Conservation (phyloP, 352 stramenopile species). For the Pythium rishiriense region DNA sequence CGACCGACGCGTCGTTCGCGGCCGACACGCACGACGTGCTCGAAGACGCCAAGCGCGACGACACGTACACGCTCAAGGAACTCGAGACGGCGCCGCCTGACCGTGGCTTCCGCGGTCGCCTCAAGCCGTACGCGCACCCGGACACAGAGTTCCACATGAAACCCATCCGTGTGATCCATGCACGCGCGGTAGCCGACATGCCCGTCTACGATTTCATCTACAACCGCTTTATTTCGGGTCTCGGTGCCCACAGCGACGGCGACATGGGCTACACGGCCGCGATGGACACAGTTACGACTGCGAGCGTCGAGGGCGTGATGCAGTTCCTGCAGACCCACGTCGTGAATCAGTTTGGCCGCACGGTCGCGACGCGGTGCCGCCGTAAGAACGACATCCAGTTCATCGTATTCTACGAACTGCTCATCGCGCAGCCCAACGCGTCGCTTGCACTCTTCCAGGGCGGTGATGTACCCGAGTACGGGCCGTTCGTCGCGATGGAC, state of each 20-base stretch:
- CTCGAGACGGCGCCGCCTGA: constrained; percentile 11
- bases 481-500: constrained; percentile 68
- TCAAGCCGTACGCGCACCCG: constrained; percentile 12
- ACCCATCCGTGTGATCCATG: constrained; percentile 28
- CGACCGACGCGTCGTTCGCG: constrained; percentile 19
- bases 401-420: constrained; percentile 78
- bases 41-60: constrained; percentile 7
- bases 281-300: constrained; percentile 39
- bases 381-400: constrained; percentile 63
- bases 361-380: constrained; percentile 23
- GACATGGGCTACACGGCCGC: constrained; percentile 17
- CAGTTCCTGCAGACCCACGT: constrained; percentile 34
- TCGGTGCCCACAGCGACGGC: constrained; percentile 14
- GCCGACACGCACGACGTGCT: constrained; percentile 15
- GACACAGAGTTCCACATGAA: constrained; percentile 27
- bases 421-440: constrained; percentile 64
- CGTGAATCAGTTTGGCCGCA: constrained; percentile 28
- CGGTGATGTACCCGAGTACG: constrained; percentile 42
- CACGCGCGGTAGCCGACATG: constrained; percentile 22
- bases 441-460: constrained; percentile 61
- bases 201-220: constrained; percentile 26
- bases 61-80: constrained; percentile 14
- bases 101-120: constrained; percentile 1
- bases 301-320: constrained; percentile 33
- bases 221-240: constrained; percentile 27